Evolutionary conservation across 1,139 yeast genomes (phyloP).

Genomic region (Suhomyces chickasaworum): DNA sequence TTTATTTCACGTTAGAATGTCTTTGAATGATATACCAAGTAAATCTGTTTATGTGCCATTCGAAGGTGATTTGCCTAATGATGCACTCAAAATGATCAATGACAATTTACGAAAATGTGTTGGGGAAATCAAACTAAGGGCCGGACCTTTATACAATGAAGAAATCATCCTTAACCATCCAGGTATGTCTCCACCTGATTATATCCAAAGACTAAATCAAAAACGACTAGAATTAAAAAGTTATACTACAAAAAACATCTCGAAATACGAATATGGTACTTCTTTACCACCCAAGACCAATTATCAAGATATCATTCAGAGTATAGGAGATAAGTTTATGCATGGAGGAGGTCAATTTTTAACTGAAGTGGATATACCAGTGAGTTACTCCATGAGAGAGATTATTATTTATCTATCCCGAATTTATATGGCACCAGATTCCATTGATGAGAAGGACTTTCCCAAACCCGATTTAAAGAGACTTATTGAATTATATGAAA

Average conservation of each 20-base stretch:
- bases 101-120: slow-evolving; percentile 47
- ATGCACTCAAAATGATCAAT: slow-evolving; percentile 39
- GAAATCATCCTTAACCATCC: slow-evolving; percentile 56
- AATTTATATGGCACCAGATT: slow-evolving; percentile 17
- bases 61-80: slow-evolving; percentile 61
- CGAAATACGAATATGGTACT: slow-evolving; percentile 9
- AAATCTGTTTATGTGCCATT: slow-evolving; percentile 66
- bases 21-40: slow-evolving; percentile 75
- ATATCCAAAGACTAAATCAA: slow-evolving; percentile 35
- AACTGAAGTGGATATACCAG: slow-evolving; percentile 41
- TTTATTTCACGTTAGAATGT: slow-evolving; percentile 57
- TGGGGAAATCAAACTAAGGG: slow-evolving; percentile 46
- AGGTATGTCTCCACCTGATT: slow-evolving; percentile 56
- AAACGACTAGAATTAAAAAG: slow-evolving; percentile 5
- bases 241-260: slow-evolving; percentile 2
- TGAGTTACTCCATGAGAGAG: slow-evolving; percentile 50
- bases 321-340: slow-evolving; percentile 55
- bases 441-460: slow-evolving; percentile 3
- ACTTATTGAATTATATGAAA: slow-evolving; percentile 64
- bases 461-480: slow-evolving; percentile 27
- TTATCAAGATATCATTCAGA: slow-evolving; percentile 64
- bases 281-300: slow-evolving; percentile 57
- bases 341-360: slow-evolving; percentile 23
- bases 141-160: slow-evolving; percentile 49
- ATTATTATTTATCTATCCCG: slow-evolving; percentile 32